phyloP scores from a whole-genome alignment of 2,329 filamentous ascomycete species.

The Paramyrothecium roridum region DNA sequence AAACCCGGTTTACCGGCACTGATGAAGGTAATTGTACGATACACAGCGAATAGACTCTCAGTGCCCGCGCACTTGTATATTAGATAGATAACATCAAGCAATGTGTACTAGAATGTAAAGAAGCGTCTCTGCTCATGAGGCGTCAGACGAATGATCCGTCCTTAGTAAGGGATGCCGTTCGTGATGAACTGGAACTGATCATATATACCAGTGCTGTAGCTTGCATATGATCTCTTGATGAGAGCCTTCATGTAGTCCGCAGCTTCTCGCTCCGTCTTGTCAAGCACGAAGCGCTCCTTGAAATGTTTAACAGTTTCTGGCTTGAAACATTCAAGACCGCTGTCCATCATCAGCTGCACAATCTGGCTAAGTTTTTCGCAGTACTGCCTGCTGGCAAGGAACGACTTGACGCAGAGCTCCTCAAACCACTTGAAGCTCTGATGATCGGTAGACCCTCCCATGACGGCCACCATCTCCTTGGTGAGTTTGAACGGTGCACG shows the following conservation, averaged over 20 bases:
- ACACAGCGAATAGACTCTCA: no score
- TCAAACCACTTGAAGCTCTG: constrained; percentile 96
- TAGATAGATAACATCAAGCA: not conserved
- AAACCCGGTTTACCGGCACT: not conserved
- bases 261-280: constrained; percentile 87
- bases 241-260: constrained; percentile 90
- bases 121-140: not conserved
- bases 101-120: not conserved
- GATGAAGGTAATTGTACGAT: no score
- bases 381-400: constrained; percentile 82
- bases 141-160: not conserved
- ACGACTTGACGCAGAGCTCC: constrained; percentile 92
- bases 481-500: constrained; percentile 98
- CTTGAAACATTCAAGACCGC: constrained; percentile 95
- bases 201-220: constrained; percentile 90
- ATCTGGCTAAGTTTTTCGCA: constrained; percentile 87
- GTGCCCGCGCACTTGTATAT: no score
- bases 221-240: constrained; percentile 85
- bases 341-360: constrained; percentile 93
- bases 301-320: constrained; percentile 93
- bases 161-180: constrained; percentile 91
- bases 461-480: constrained; percentile 96
- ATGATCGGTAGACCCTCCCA: constrained; percentile 82
- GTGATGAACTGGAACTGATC: constrained; percentile 97
- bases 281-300: constrained; percentile 85